A percentile compares a stretch with the other conserved stretches of the same genome.
phyloP scores from a whole-genome alignment of 202 grass and related monocot species.

The Hordeum pubiflorum region DNA sequence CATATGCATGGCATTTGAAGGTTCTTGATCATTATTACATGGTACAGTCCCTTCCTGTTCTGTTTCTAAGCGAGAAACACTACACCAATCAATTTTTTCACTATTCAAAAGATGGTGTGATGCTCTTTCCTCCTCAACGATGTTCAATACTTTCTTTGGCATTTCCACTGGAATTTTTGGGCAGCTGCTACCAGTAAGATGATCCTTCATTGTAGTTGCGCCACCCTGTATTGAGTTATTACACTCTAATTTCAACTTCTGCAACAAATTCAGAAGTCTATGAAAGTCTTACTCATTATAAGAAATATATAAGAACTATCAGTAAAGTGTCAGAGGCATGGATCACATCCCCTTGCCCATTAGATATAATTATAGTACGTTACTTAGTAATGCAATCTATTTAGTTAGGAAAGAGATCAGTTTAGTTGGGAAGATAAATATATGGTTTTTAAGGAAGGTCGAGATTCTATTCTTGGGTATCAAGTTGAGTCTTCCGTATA shows the following conservation, averaged over 20 bases:
- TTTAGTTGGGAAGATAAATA: too few species aligned
- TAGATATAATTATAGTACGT: too few species aligned
- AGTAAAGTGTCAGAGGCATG: neutral
- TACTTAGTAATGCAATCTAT: too few species aligned
- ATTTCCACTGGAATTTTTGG: slow-evolving; percentile 40
- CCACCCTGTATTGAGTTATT: slow-evolving; percentile 30
- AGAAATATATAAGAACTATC: neutral
- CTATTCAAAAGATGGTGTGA: slow-evolving; percentile 30
- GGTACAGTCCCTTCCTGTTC: slow-evolving; percentile 19
- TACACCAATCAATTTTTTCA: slow-evolving; percentile 20
- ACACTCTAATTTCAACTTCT: neutral
- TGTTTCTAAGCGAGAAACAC: slow-evolving; percentile 18
- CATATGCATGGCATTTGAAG: slow-evolving; percentile 19
- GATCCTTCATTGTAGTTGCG: slow-evolving; percentile 68
- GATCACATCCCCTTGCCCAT: too few species aligned
- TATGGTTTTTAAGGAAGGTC: too few species aligned
- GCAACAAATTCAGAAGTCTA: neutral
- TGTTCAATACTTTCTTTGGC: slow-evolving; percentile 44
- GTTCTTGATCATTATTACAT: slow-evolving; percentile 21
- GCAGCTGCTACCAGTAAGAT: slow-evolving; percentile 63
- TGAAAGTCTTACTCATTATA: neutral
- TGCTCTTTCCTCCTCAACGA: slow-evolving; percentile 49
- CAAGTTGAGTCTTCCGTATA: too few species aligned
- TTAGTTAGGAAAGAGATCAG: too few species aligned
- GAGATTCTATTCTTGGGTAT: too few species aligned